A percentile compares a stretch with the other conserved stretches of the same genome.
phyloP scores from a whole-genome alignment of 306 rosid genomes.

The Glycine tomentella region DNA sequence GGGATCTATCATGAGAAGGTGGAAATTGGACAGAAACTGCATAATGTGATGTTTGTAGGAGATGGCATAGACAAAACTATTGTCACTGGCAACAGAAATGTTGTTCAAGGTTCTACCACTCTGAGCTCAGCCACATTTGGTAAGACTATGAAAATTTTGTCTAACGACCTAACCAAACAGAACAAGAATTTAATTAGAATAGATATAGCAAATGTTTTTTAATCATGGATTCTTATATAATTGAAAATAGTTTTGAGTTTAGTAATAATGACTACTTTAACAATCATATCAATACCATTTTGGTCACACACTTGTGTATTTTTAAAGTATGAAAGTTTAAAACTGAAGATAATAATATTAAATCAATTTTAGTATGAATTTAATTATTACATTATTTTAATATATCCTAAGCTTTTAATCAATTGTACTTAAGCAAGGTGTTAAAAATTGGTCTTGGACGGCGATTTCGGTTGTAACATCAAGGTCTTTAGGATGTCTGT shows the following conservation, averaged over 20 bases:
- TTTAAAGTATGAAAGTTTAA: no score
- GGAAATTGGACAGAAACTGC: conserved; percentile 50
- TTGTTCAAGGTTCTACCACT: conserved; percentile 56
- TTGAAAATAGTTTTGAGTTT: no score
- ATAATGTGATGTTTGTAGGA: conserved; percentile 73
- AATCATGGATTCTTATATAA: no score
- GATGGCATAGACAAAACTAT: conserved; percentile 77
- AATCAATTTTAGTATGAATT: not conserved
- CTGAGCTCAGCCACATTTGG: conserved; percentile 72
- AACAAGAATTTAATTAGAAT: not conserved
- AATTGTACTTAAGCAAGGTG: not conserved
- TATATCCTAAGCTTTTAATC: not conserved
- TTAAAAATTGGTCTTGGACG: no score
- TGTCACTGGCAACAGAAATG: conserved; percentile 54
- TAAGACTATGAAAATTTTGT: conserved; percentile 26
- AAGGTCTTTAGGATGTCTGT: no score
- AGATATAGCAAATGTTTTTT: no score
- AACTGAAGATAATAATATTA: not conserved
- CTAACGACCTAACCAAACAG: not conserved
- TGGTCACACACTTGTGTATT: no score
- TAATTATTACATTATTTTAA: not conserved
- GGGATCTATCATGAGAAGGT: conserved; percentile 69
- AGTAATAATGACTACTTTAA: no score
- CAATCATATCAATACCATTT: no score
- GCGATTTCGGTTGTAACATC: no score